Base-by-base conservation (phyloP, 306 rosid species). In the Cyamopsis tetragonoloba region DNA sequence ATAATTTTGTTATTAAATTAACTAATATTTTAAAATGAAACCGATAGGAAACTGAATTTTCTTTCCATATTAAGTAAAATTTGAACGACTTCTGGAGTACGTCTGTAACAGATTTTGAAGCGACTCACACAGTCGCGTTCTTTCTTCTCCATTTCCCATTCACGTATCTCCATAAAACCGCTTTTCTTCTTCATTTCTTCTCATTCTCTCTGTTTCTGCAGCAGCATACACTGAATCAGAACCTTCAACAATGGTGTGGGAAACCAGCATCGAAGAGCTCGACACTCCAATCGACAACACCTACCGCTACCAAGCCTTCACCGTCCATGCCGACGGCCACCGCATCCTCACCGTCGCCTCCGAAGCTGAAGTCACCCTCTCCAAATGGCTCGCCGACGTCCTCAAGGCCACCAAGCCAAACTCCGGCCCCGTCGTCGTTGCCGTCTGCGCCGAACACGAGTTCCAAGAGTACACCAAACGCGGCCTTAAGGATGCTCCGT, bases 291-390 rank as follows among this genome's bases (percentile, higher is more conserved):
- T 12, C 2, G 9, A 0, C 19, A 12, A 12, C 23, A 28, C 3
- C 30, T 37, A 20, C 2, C 22, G 27, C 71, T 28, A 19, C 66
- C 2, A 10, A 9, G 24, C 65, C 72, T 68, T 31, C 79, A 73
- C 50, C 32, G 63, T 79, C 24, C 48, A 12, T 24, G 39, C 42
- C 56, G 57, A 27, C 10, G n/a, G 42, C 68, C 68, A 39, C 23
- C 83, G 77, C 43, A 79, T 74, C 57, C 83, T 74, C 41, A 63
- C 55, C 64, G 14, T 74, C 51, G 3, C 2, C 28, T 54, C 80
- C 10, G 0, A 2, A 65, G 17, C 14, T 44, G 19, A 3, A 7
- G 0, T 0, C 8, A 62, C 8, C 10, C 24, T 62, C 55, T 7
- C 72, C 41, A 41, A 59, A 0, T 67, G 79, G 82, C 5, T 72